Conservation (phyloP, 176 grass and related monocot species). For the Carex pumila region DNA sequence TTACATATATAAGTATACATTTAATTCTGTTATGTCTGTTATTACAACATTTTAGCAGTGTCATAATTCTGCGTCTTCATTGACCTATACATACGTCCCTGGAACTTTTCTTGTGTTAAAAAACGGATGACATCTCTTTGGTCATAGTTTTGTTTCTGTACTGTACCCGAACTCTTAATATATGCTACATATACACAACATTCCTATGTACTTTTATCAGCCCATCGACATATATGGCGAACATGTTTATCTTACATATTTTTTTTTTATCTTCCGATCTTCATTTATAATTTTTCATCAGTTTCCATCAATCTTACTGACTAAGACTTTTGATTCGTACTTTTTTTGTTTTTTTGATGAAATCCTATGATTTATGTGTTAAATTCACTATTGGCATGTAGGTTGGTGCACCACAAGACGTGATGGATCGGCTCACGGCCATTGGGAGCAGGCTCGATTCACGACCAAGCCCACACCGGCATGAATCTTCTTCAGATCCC, state of each 20-base stretch:
- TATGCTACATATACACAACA: not conserved
- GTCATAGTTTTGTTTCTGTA: not conserved
- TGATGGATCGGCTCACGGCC: slow-evolving; percentile 36
- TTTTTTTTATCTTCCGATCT: not conserved
- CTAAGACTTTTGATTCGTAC: not conserved
- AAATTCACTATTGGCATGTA: not conserved
- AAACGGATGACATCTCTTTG: not conserved
- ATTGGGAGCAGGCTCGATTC: slow-evolving; percentile 36
- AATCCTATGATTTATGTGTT: not conserved
- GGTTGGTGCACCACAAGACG: slow-evolving; percentile 63
- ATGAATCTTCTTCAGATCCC: slow-evolving; percentile 34
- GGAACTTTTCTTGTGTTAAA: not conserved
- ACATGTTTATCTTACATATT: not conserved
- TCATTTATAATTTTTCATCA: not conserved
- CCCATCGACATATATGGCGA: not conserved
- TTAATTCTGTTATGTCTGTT: not conserved
- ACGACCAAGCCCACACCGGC: slow-evolving; percentile 7
- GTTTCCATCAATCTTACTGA: not conserved
- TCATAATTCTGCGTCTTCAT: not conserved
- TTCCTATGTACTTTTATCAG: not conserved
- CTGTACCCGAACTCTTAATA: not conserved
- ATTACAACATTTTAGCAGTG: not conserved
- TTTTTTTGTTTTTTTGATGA: too few species aligned
- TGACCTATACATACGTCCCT: not conserved
- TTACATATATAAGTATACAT: not conserved